phyloP scores from a whole-genome alignment of 345 rosid species.

The Passiflora organensis region DNA sequence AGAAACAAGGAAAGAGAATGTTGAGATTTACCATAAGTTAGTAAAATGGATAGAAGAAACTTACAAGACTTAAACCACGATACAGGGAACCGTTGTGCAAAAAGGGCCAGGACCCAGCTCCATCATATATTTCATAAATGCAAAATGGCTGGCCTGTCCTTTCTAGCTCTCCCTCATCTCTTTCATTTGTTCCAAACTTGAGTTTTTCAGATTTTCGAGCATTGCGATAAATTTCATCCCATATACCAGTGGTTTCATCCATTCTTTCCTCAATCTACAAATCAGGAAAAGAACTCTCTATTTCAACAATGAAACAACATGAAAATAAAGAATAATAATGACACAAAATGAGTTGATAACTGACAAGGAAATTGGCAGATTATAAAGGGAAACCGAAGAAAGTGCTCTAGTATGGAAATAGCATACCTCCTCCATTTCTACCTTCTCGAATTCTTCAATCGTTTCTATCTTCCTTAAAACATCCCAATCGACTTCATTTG shows the following conservation, averaged over 20 bases:
- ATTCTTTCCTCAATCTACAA: conserved; percentile 85
- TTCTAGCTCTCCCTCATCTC: conserved; percentile 99
- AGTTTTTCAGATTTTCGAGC: conserved; percentile 87
- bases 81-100: conserved; percentile 93
- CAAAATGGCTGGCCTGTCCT: conserved; percentile 93
- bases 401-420: too few species aligned
- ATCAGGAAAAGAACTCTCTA: conserved; percentile 14
- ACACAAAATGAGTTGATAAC: neutral
- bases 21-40: neutral
- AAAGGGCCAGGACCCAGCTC: conserved; percentile 94
- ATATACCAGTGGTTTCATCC: conserved; percentile 55
- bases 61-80: conserved; percentile 93
- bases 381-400: neutral
- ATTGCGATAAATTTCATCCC: conserved; percentile 90
- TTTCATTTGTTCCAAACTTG: conserved; percentile 80
- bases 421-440: conserved; percentile 82
- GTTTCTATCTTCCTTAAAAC: conserved; percentile 55
- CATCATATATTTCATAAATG: conserved; percentile 85
- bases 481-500: conserved; percentile 64
- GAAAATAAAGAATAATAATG: conserved; percentile 1
- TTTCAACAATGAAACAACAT: conserved; percentile 20
- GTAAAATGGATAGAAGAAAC: conserved; percentile 24
- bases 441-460: conserved; percentile 63
- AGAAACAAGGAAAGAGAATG: neutral
- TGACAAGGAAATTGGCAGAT: neutral